Evolutionary conservation across 768 basidiomycete species (phyloP).

Genomic region (Termitomyces sp.): DNA sequence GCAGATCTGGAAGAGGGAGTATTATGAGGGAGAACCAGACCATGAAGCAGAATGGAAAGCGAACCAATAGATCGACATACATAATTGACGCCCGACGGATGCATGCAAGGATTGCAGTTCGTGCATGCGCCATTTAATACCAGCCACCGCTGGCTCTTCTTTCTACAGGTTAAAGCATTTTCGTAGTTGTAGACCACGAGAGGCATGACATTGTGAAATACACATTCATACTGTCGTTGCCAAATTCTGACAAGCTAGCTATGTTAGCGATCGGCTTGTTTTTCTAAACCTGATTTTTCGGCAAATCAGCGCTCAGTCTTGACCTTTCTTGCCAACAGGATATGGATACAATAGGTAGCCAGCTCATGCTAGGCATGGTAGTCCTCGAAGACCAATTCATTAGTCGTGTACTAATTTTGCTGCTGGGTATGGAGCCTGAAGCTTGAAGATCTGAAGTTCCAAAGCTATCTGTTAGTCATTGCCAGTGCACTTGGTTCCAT

Average conservation of each 20-base stretch:
- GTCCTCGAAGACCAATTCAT: too few relatives aligned
- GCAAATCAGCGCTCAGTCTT: neutral
- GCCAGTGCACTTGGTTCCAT: too few relatives aligned
- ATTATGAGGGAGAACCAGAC: conserved; percentile 67
- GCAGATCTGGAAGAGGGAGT: conserved; percentile 92
- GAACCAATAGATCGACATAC: conserved; percentile 31
- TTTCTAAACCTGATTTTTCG: neutral
- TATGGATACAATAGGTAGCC: too few relatives aligned
- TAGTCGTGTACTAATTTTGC: too few relatives aligned
- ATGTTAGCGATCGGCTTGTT: neutral
- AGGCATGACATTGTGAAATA: neutral
- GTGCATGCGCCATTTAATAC: neutral
- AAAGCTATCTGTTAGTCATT: too few relatives aligned
- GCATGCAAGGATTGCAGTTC: neutral
- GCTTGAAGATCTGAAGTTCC: too few relatives aligned
- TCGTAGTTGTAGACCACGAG: neutral
- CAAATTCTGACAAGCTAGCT: conserved; percentile 1
- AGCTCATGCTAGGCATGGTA: too few relatives aligned
- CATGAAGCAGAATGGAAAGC: conserved; percentile 67
- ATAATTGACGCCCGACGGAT: neutral
- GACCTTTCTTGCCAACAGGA: neutral
- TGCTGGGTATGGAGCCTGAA: too few relatives aligned
- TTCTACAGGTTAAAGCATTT: neutral
- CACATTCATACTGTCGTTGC: neutral
- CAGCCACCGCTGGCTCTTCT: neutral